Evolutionary conservation across 2,329 filamentous ascomycete species (phyloP).

Genomic region (Aspergillus alliaceus): DNA sequence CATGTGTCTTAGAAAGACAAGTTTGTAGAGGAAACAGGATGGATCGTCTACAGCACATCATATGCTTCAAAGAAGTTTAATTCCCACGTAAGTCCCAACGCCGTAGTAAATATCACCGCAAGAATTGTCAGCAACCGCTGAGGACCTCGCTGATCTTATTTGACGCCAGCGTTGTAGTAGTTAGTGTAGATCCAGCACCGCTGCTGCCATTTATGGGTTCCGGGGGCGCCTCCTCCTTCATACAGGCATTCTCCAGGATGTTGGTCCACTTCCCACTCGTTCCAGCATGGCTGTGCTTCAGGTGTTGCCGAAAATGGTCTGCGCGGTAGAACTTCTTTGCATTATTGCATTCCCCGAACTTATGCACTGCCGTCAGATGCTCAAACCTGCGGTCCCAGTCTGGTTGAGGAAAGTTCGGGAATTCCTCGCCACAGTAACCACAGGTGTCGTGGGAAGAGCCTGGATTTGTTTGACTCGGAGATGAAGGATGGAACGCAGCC

Average conservation of each 20-base stretch:
- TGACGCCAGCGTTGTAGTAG: slow-evolving; percentile 19
- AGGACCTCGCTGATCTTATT: slow-evolving; percentile 33
- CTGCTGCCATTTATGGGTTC: slow-evolving; percentile 24
- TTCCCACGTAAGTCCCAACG: background rate
- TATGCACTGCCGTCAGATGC: slow-evolving; percentile 88
- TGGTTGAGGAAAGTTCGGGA: slow-evolving; percentile 69
- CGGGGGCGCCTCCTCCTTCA: slow-evolving; percentile 71
- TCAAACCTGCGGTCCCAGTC: slow-evolving; percentile 86
- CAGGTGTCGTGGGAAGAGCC: slow-evolving; percentile 66
- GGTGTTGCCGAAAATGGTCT: slow-evolving; percentile 95
- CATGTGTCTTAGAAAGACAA: background rate
- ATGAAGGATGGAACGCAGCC: slow-evolving; percentile 83
- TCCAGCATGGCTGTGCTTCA: slow-evolving; percentile 96
- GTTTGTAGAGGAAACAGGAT: background rate
- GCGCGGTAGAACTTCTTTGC: slow-evolving; percentile 97
- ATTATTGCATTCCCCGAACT: slow-evolving; percentile 97
- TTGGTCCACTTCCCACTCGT: slow-evolving; percentile 99
- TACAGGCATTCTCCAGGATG: slow-evolving; percentile 93
- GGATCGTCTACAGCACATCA: background rate
- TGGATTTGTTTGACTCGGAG: slow-evolving; percentile 39
- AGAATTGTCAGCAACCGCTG: slow-evolving; percentile 27
- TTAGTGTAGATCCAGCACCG: slow-evolving; percentile 9
- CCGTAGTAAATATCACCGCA: background rate
- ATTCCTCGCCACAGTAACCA: slow-evolving; percentile 95
- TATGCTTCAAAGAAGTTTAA: background rate